phyloP scores from a whole-genome alignment of 352 stramenopile species.

The Sclerospora graminicola region DNA sequence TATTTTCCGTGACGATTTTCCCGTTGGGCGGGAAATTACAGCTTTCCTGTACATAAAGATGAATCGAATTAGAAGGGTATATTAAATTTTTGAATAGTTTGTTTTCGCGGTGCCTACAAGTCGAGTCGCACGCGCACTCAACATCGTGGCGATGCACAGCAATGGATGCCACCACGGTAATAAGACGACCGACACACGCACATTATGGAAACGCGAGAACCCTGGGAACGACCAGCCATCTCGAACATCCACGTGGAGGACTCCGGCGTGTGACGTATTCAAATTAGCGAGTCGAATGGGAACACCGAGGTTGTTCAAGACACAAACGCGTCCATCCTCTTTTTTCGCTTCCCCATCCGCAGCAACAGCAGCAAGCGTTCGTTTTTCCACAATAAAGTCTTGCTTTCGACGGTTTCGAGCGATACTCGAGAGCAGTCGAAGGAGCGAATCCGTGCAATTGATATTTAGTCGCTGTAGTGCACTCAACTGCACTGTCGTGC shows the following conservation, averaged over 20 bases:
- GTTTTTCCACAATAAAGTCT: constrained; percentile 62
- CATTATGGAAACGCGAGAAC: constrained; percentile 81
- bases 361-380: constrained; percentile 61
- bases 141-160: no score
- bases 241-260: constrained; percentile 67
- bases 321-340: constrained; percentile 72
- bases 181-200: constrained; percentile 71
- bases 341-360: constrained; percentile 77
- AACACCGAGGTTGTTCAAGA: constrained; percentile 84
- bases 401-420: constrained; percentile 66
- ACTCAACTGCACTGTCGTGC: constrained; percentile 67
- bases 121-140: no score
- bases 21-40: no score
- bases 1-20: no score
- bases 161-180: constrained; percentile 82
- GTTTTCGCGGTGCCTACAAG: no score
- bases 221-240: constrained; percentile 79
- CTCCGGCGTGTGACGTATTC: constrained; percentile 76
- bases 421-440: constrained; percentile 71
- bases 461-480: constrained; percentile 80
- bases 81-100: no score
- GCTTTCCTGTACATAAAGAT: no score
- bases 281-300: constrained; percentile 83
- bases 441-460: constrained; percentile 78
- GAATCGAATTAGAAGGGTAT: no score